A percentile compares a stretch with the other conserved stretches of the same genome.
Evolutionary conservation across 2,329 filamentous ascomycete genomes (phyloP).

Genomic region (Nannizziopsis barbatae): DNA sequence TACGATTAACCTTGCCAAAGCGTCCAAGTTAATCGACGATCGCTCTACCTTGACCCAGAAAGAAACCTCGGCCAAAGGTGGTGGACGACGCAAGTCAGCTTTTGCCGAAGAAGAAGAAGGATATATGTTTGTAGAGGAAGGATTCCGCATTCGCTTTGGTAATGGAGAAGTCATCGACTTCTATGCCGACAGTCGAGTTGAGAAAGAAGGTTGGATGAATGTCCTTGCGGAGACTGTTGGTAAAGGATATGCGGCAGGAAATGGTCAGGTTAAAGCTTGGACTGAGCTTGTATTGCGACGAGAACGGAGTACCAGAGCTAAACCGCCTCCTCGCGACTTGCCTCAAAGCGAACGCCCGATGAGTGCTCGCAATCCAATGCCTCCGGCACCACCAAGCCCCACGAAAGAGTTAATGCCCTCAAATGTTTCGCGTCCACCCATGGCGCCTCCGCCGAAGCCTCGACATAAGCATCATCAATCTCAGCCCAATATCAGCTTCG

Average conservation of each 20-base stretch:
- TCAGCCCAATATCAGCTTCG: conserved; percentile 27
- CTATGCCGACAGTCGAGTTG: conserved; percentile 76
- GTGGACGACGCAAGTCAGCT: conserved; percentile 77
- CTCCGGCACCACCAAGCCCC: conserved; percentile 18
- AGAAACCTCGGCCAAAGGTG: conserved; percentile 63
- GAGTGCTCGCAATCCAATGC: conserved; percentile 9
- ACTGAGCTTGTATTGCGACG: conserved; percentile 48
- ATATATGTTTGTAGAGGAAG: conserved; percentile 99
- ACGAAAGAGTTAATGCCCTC: conserved; percentile 19
- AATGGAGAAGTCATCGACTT: conserved; percentile 98
- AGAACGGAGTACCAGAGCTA: conserved; percentile 31
- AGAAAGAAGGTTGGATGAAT: conserved; percentile 93
- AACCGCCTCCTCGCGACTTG: conserved; percentile 14
- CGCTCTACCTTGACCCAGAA: conserved; percentile 71
- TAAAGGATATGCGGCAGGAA: conserved; percentile 39
- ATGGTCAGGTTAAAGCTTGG: conserved; percentile 45
- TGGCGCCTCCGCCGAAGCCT: conserved; percentile 21
- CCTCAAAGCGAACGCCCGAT: conserved; percentile 7
- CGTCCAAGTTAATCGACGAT: conserved; percentile 87
- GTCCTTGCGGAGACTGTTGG: conserved; percentile 62
- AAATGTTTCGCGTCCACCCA: conserved; percentile 23
- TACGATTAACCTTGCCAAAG: conserved; percentile 92
- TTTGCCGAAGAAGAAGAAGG: conserved; percentile 98
- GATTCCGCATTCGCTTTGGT: conserved; percentile 95
- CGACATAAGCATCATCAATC: conserved; percentile 33